These are phyloP conservation scores for Schwanniomyces sp. DNA, from an alignment of 805 yeast species.

Conservation along the genomic window DNA sequence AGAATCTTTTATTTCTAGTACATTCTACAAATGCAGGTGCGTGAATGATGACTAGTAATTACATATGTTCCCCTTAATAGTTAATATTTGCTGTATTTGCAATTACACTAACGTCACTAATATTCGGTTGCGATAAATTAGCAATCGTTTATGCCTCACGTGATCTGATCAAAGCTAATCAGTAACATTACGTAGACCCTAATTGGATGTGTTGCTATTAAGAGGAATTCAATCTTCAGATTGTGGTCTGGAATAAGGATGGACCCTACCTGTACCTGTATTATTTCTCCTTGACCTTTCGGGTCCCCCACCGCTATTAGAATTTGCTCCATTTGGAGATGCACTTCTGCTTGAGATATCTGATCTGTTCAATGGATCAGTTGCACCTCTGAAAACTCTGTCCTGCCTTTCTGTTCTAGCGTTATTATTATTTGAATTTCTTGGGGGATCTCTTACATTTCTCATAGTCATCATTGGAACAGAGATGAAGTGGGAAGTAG, in stretches of 20 bases:
- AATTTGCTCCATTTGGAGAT: background rate
- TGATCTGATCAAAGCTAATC: background rate
- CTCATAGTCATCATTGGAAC: constrained; percentile 3
- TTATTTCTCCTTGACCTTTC: constrained; percentile 15
- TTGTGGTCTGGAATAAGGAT: constrained; percentile 20
- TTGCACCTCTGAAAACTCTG: background rate
- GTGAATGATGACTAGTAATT: background rate
- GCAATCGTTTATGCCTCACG: background rate
- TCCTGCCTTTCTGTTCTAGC: constrained; percentile 1
- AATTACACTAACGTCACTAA: background rate
- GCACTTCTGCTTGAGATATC: background rate
- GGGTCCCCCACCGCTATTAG: constrained; percentile 14
- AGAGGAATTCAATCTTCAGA: constrained; percentile 2
- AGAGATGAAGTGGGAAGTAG: constrained; percentile 5
- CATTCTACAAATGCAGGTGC: background rate
- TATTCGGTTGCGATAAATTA: background rate
- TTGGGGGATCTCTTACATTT: constrained; percentile 3
- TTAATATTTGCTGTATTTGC: background rate
- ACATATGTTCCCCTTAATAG: background rate
- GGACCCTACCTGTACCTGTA: constrained; percentile 12
- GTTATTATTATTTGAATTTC: constrained; percentile 2
- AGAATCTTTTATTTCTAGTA: background rate
- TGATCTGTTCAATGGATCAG: background rate
- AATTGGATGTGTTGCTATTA: background rate
- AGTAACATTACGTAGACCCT: background rate